Conservation (phyloP, 129 eudicot genomes). For the Flaveria sonorensis region DNA sequence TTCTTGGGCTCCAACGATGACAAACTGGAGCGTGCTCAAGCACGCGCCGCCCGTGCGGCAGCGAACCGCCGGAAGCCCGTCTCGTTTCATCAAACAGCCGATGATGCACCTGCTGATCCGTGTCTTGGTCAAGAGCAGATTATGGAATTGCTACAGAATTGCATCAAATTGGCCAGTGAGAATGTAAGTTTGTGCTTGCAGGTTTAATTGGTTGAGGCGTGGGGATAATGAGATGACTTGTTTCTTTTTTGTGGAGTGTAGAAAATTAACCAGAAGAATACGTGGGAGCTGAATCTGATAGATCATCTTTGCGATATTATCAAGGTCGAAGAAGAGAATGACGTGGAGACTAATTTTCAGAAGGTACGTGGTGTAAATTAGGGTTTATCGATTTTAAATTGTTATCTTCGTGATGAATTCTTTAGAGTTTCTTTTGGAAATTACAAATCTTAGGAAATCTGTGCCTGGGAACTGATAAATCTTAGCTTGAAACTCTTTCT, state of each 20-base stretch:
- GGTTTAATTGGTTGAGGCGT: neutral
- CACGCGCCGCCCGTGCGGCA: conserved; percentile 74
- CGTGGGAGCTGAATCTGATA: conserved; percentile 87
- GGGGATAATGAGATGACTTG: neutral
- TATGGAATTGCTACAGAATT: conserved; percentile 68
- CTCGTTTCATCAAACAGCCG: conserved; percentile 25
- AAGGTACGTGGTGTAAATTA: conserved; percentile 47
- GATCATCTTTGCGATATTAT: conserved; percentile 81
- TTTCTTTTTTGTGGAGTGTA: conserved; percentile 26
- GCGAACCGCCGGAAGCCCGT: conserved; percentile 58
- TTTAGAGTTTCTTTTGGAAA: neutral
- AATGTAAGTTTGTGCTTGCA: conserved; percentile 41
- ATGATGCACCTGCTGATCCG: conserved; percentile 28
- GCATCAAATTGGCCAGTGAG: conserved; percentile 85
- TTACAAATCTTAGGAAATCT: neutral
- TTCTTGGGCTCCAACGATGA: conserved; percentile 60
- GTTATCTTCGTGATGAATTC: neutral
- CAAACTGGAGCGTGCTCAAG: conserved; percentile 61
- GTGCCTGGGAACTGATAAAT: neutral
- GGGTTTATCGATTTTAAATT: neutral
- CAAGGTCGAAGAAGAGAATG: conserved; percentile 66
- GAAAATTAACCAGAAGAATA: conserved; percentile 96
- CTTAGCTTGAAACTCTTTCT: neutral
- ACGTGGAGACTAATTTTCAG: conserved; percentile 81
- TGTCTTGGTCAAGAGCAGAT: conserved; percentile 66